A percentile compares a stretch with the other conserved stretches of the same genome.
Conservation (phyloP, 495 filamentous ascomycete species). For the Jackrogersella multiformis region DNA sequence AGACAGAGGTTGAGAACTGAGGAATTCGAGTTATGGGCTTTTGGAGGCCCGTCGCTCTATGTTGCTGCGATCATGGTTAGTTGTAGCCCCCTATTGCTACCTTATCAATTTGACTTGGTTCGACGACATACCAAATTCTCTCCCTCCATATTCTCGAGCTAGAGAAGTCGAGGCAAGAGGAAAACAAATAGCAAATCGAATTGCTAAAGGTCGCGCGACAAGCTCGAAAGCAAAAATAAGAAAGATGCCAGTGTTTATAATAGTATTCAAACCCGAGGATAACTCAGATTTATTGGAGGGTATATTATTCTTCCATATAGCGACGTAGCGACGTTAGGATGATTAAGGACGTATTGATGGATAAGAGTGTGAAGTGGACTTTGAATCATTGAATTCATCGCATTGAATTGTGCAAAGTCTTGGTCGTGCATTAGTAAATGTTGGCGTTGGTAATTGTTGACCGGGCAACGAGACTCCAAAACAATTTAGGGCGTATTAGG, state of each 20-base stretch:
- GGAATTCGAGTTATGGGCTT: constrained; percentile 24
- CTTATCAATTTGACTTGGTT: neutral
- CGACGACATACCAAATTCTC: constrained; percentile 53
- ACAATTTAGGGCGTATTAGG: no score
- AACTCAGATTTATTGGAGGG: constrained; percentile 1
- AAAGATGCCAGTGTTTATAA: neutral
- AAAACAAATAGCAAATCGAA: constrained; percentile 47
- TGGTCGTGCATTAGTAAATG: no score
- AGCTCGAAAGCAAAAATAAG: constrained; percentile 8
- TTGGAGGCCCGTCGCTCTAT: constrained; percentile 28
- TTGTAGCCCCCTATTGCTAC: neutral
- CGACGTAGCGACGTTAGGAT: constrained; percentile 1
- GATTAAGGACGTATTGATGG: constrained; percentile 8
- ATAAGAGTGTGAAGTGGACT: constrained; percentile 18
- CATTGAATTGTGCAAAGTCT: constrained; percentile 32
- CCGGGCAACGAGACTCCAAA: no score
- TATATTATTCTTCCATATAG: constrained; percentile 14
- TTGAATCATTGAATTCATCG: neutral
- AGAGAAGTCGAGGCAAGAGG: constrained; percentile 40
- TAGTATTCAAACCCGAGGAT: constrained; percentile 9
- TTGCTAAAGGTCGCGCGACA: constrained; percentile 34
- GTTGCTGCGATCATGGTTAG: constrained; percentile 21
- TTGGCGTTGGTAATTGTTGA: no score
- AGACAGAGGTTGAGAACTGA: constrained; percentile 25
- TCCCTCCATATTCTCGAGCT: constrained; percentile 52